Base-by-base conservation (phyloP, 345 rosid species). In the Rhodamnia argentea region DNA sequence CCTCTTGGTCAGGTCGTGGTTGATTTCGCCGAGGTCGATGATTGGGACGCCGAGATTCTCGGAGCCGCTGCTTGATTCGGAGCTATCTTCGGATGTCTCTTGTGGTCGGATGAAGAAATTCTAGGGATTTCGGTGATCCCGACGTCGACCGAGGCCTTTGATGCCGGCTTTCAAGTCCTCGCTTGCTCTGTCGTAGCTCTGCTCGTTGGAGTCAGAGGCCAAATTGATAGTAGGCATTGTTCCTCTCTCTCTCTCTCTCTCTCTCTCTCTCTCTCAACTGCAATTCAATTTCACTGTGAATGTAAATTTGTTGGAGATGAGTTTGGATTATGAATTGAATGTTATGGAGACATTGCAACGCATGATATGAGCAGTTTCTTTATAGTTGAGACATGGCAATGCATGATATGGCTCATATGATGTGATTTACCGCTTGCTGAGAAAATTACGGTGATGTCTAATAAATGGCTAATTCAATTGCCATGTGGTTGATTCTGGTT, bases 1-100 rank as follows among this genome's bases (percentile, higher is more conserved):
- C 9, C 27, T 64, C 29, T 27, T 86, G 89, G 24, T 16, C 24
- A 0, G 50, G 83, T 18, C 85, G 23, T 78, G 11, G 7, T 70
- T 32, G 56, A 87, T n/a, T 2, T 83, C 89, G 29, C 78, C 47
- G 7, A 93, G 84, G 62, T 91, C 92, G 70, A 91, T 85, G 27
- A 88, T 16, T 1, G 93, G 95, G 57, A 91, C 62, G 27, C 40
- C 3, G 24, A 20, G 37, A 47, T 13, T 5, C 29, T 59, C 40
- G 40, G 40, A 37, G 40, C 40, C 32, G 9, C 70, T 24, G 60
- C 0, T 16, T 27, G 2, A 15, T 40, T 11, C 24, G 26, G 86
- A 83, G 50, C 14, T 54, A 15, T 1, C 60, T 40, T 26, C 23
- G 4, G 24, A 85, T 40, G 51, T 60, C 74, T 27, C 14, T 1